These are phyloP conservation scores for Alternaria incomplexa DNA, from an alignment of 2,329 filamentous ascomycete genomes.

Conservation along the genomic window DNA sequence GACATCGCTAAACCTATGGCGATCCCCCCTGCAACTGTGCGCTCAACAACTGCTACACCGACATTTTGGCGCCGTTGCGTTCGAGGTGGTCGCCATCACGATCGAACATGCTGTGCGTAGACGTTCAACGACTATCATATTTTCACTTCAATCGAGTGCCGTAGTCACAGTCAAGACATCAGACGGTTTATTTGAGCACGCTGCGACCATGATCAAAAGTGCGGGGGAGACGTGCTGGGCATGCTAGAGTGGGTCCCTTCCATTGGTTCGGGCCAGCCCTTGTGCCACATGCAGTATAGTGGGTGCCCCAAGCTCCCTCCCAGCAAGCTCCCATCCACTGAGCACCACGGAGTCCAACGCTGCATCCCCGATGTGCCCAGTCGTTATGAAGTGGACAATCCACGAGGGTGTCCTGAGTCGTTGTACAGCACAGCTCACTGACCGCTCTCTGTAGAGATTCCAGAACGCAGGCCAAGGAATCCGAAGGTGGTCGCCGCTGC, in stretches of 20 bases:
- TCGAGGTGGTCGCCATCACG: background rate
- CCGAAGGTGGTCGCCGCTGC: background rate
- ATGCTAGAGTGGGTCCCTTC: conserved; percentile 6
- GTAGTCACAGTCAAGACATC: background rate
- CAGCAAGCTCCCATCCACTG: conserved; percentile 2
- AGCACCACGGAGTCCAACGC: conserved; percentile 13
- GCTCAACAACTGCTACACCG: conserved; percentile 23
- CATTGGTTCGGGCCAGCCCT: conserved; percentile 16
- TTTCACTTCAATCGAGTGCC: background rate
- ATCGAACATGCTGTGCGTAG: background rate
- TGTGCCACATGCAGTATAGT: conserved; percentile 5
- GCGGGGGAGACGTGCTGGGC: conserved; percentile 15
- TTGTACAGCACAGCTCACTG: conserved; percentile 9
- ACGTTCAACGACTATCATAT: background rate
- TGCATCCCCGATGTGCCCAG: conserved; percentile 18
- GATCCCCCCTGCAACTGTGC: conserved; percentile 17
- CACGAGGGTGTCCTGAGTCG: conserved; percentile 6
- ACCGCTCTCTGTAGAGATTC: conserved; percentile 11
- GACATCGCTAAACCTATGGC: conserved; percentile 18
- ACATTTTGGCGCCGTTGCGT: conserved; percentile 19
- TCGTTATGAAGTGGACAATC: conserved; percentile 6
- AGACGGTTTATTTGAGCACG: conserved; percentile 4
- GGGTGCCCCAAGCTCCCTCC: conserved; percentile 5
- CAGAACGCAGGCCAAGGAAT: conserved; percentile 9
- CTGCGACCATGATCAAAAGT: conserved; percentile 10